Evolutionary conservation across 306 rosid genomes (phyloP), one percentile per base, ranked within the genome.

Genomic region (Begonia peltatifolia): DNA sequence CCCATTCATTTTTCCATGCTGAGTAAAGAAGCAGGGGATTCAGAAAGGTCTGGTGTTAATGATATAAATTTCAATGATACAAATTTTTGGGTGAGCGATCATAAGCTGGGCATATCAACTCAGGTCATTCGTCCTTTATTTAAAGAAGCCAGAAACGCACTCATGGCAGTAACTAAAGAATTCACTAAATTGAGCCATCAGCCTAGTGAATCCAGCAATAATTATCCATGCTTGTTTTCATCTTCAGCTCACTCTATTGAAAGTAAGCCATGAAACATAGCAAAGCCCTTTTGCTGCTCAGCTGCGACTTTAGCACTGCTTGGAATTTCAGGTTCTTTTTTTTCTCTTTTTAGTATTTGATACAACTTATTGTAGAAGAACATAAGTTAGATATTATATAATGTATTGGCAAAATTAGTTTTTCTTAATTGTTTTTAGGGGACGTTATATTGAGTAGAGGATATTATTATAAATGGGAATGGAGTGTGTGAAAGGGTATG

Each of bases 281-380:
- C 77, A 71, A 53, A 73, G 78, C 87, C 42, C 71, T 86, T 59
- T 86, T n/a, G 60, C 60, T 90, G 74, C 73, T 80, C 59, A 90
- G 95, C 71, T 76, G 74, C 62, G 97, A 90, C 70, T 86, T 80
- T 46, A 68, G 81, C 50, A 83, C 94, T 44, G 92, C 97, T 20
- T 83, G 97, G 97, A 79, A 83, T 78, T 73, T 78, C 69, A 90
- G 97, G 97, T 87, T 66, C 61, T 46, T 23, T 49, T 41, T 25
- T 41, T 25, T 53, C 25, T 57, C 18, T 41, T 16, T 9, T 9
- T 2, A 23, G 2, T 2, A 23, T 23, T 2, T 5, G 5, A 23
- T 5, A 2, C 5, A 23, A 23, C 5, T n/a, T n/a, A n/a, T n/a
- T n/a, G n/a, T n/a, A n/a, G n/a, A n/a, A n/a, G n/a, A n/a, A n/a